A percentile compares a stretch with the other conserved stretches of the same genome.
Conservation (phyloP, 495 filamentous ascomycete species). For the Trichodelitschia bisporula region DNA sequence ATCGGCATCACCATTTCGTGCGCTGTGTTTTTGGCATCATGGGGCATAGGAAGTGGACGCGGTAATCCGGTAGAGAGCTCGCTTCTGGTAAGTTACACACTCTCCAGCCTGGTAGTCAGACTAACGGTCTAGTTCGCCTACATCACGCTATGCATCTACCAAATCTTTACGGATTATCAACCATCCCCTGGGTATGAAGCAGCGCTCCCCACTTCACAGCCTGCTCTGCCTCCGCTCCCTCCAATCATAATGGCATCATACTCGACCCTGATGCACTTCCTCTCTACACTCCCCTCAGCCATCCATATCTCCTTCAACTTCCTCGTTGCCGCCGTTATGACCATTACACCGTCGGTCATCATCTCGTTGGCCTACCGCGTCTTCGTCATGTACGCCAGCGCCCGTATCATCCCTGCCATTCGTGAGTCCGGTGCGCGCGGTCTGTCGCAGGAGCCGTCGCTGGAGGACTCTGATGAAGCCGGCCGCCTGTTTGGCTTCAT, state of each 20-base stretch:
- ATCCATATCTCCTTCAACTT: constrained; percentile 70
- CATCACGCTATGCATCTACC: constrained; percentile 88
- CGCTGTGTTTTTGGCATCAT: constrained; percentile 73
- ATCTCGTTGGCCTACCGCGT: constrained; percentile 82
- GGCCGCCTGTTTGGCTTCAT: constrained; percentile 55
- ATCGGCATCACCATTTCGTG: constrained; percentile 84
- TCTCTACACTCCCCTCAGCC: constrained; percentile 59
- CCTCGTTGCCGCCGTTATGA: constrained; percentile 67
- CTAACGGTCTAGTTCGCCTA: constrained; percentile 46
- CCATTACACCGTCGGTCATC: constrained; percentile 83
- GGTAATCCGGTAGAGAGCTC: constrained; percentile 94
- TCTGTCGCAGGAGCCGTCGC: constrained; percentile 53
- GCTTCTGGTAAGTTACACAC: constrained; percentile 26
- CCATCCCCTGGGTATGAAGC: constrained; percentile 38
- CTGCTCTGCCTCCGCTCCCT: constrained; percentile 79
- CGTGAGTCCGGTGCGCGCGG: constrained; percentile 62
- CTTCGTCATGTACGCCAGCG: constrained; percentile 80
- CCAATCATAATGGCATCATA: constrained; percentile 99
- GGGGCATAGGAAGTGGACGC: constrained; percentile 81
- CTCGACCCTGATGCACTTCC: constrained; percentile 62
- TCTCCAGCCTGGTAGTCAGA: neutral
- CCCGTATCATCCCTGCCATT: constrained; percentile 87
- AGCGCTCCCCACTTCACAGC: constrained; percentile 23
- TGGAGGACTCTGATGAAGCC: constrained; percentile 68
- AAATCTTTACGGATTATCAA: constrained; percentile 96